phyloP scores from a whole-genome alignment of 78 protist genomes.

The Monosiga brevicollis region DNA sequence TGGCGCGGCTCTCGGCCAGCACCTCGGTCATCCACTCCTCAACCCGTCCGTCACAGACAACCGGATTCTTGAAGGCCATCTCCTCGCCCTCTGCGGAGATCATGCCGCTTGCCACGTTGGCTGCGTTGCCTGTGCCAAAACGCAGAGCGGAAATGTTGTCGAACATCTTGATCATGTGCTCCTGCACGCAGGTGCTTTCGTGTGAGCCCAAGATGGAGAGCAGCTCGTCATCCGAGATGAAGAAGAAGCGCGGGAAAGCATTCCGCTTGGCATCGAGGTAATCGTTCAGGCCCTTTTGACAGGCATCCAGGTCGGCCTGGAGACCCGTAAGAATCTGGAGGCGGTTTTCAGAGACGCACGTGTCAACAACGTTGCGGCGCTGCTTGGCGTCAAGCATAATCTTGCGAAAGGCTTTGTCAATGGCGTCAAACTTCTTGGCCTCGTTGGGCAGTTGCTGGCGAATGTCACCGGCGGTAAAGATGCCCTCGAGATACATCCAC shows the following conservation, averaged over 20 bases:
- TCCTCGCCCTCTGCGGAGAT: conserved; percentile 64
- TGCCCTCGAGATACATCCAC: conserved; percentile 89
- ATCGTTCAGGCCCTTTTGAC: conserved; percentile 70
- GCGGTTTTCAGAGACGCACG: conserved; percentile 51
- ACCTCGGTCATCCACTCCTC: conserved; percentile 81
- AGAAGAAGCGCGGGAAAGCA: conserved; percentile 88
- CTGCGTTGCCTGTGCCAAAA: conserved; percentile 29
- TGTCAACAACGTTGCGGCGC: conserved; percentile 37
- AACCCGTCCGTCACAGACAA: conserved; percentile 60
- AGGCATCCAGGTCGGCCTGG: conserved; percentile 37
- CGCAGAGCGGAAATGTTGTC: conserved; percentile 50
- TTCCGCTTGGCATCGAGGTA: conserved; percentile 82
- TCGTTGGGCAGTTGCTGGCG: conserved; percentile 83
- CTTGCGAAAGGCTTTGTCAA: conserved; percentile 55
- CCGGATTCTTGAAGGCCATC: conserved; percentile 31
- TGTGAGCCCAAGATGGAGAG: conserved; percentile 60
- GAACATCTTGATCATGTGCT: conserved; percentile 80
- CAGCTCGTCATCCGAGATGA: conserved; percentile 91
- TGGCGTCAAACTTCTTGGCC: conserved; percentile 64
- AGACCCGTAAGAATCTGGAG: conserved; percentile 44
- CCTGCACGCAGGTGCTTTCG: conserved; percentile 64
- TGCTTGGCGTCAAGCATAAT: conserved; percentile 55
- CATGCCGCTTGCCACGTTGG: conserved; percentile 38
- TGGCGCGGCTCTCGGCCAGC: conserved; percentile 51
- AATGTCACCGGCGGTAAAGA: conserved; percentile 81